phyloP scores from a whole-genome alignment of 192 early-diverging fungal species.

The Entomortierella parvispora region DNA sequence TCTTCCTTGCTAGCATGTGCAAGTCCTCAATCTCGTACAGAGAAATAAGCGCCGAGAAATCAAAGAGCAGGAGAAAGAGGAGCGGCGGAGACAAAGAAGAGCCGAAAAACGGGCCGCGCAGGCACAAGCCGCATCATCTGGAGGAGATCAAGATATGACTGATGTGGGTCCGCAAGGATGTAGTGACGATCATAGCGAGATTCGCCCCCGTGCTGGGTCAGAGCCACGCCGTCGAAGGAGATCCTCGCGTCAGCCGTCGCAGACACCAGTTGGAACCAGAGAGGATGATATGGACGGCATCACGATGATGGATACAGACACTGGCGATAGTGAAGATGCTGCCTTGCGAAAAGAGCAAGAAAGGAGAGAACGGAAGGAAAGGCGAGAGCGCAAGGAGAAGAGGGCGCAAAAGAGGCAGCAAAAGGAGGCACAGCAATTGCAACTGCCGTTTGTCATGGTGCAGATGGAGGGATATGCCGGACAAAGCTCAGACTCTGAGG shows the following conservation, averaged over 20 bases:
- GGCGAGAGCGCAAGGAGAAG: slow-evolving; percentile 34
- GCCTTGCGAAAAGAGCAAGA: slow-evolving; percentile 22
- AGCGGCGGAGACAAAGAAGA: slow-evolving; percentile 25
- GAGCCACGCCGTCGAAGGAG: slow-evolving; percentile 29
- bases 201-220: neutral
- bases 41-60: slow-evolving; percentile 34
- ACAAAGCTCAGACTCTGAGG: slow-evolving; percentile 44
- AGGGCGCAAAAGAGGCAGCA: slow-evolving; percentile 18
- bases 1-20: slow-evolving; percentile 37
- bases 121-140: neutral
- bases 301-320: slow-evolving; percentile 1
- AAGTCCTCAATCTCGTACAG: slow-evolving; percentile 36
- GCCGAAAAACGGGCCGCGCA: slow-evolving; percentile 11
- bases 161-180: slow-evolving; percentile 33
- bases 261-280: neutral
- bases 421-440: slow-evolving; percentile 18
- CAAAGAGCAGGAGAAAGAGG: slow-evolving; percentile 29
- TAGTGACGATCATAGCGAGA: slow-evolving; percentile 16
- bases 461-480: slow-evolving; percentile 33
- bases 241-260: slow-evolving; percentile 7
- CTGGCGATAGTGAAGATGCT: slow-evolving; percentile 21
- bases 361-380: slow-evolving; percentile 7
- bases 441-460: slow-evolving; percentile 31
- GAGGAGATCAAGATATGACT: slow-evolving; percentile 32
- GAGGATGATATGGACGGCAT: neutral